Evolutionary conservation across 768 basidiomycete genomes (phyloP).

Genomic region (Tylopilus intermedius): DNA sequence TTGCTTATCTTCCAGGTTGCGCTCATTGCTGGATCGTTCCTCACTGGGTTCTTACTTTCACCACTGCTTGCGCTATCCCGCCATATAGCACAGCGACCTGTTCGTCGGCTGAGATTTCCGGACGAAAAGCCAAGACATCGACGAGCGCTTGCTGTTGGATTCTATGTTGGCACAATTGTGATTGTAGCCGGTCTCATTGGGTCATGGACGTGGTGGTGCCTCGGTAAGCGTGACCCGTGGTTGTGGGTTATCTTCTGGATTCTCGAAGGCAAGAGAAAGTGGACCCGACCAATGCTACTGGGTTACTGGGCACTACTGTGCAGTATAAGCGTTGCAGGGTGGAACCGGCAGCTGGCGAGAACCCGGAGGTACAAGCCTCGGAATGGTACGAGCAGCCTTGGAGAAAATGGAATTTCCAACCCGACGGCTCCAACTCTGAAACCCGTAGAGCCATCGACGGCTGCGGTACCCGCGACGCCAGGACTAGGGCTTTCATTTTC

Average conservation of each 20-base stretch:
- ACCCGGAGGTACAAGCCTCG: constrained; percentile 62
- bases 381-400: constrained; percentile 30
- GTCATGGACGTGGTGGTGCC: constrained; percentile 86
- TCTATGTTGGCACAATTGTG: constrained; percentile 71
- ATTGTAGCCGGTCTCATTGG: constrained; percentile 83
- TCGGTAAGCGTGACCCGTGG: constrained; percentile 82
- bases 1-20: constrained; percentile 89
- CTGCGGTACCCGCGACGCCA: constrained; percentile 15
- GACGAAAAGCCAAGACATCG: constrained; percentile 80
- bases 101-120: constrained; percentile 74
- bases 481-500: constrained; percentile 34
- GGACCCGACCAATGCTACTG: constrained; percentile 75
- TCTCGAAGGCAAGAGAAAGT: constrained; percentile 66
- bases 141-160: constrained; percentile 76
- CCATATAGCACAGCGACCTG: constrained; percentile 83
- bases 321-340: constrained; percentile 84
- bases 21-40: constrained; percentile 83
- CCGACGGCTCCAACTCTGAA: constrained; percentile 23
- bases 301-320: constrained; percentile 83
- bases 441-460: constrained; percentile 11
- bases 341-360: constrained; percentile 86
- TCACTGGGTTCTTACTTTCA: constrained; percentile 92
- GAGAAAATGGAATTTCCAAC: constrained; percentile 33
- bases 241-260: constrained; percentile 78
- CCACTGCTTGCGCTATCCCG: constrained; percentile 90